Evolutionary conservation across 176 grass and related monocot species (phyloP).

Genomic region (Elaeis guineensis): DNA sequence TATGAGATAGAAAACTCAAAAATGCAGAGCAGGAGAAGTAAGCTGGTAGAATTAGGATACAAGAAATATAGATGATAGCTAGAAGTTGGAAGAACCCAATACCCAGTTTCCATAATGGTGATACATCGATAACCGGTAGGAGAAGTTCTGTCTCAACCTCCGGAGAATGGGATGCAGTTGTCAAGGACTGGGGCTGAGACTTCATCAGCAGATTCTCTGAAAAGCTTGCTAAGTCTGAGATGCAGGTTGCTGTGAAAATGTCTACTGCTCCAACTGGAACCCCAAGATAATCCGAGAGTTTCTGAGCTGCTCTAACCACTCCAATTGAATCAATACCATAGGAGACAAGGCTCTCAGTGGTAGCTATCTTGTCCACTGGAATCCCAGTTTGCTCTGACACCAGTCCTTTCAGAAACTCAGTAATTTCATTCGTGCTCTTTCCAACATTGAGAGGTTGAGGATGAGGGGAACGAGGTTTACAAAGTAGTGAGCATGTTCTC

Average conservation of each 20-base stretch:
- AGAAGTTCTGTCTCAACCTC: constrained; percentile 25
- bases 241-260: constrained; percentile 59
- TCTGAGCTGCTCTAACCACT: constrained; percentile 59
- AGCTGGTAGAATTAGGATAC: constrained; percentile 52
- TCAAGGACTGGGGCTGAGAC: constrained; percentile 29
- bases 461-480: constrained; percentile 2
- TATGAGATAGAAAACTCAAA: constrained; percentile 21
- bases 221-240: constrained; percentile 55
- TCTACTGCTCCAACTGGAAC: constrained; percentile 67
- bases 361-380: constrained; percentile 51
- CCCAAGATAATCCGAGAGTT: constrained; percentile 63
- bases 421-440: constrained; percentile 40
- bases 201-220: constrained; percentile 38
- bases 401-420: constrained; percentile 41
- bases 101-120: constrained; percentile 28
- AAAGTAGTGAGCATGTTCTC: constrained; percentile 20
- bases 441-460: constrained; percentile 19
- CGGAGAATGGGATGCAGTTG: constrained; percentile 4
- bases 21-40: constrained; percentile 41
- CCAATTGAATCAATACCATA: constrained; percentile 73
- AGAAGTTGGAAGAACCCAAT: constrained; percentile 40
- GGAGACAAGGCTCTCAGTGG: constrained; percentile 44
- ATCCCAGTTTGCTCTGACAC: constrained; percentile 63
- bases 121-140: constrained; percentile 8
- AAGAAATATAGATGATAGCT: constrained; percentile 46